These are phyloP conservation scores for Lachancea quebecensis DNA, from an alignment of 805 yeast genomes.

Conservation along the genomic window DNA sequence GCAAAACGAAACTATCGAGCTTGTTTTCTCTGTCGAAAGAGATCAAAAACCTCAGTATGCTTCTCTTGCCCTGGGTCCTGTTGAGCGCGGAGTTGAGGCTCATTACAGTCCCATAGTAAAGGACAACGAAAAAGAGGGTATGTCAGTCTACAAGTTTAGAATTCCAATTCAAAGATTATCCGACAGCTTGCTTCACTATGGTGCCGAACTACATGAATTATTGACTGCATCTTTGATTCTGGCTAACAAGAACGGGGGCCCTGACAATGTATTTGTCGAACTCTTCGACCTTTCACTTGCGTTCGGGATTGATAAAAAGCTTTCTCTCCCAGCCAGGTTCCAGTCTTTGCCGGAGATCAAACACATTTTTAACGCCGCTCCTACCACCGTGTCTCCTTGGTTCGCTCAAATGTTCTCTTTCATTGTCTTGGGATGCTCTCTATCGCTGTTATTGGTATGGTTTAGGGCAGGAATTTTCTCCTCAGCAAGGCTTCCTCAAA, in stretches of 20 bases:
- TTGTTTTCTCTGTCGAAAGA: conserved; percentile 15
- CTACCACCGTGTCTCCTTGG: conserved; percentile 43
- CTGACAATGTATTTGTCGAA: conserved; percentile 14
- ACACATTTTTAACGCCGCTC: conserved; percentile 53
- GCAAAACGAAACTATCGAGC: conserved; percentile 15
- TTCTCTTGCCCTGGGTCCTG: conserved; percentile 22
- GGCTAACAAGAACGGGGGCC: conserved; percentile 10
- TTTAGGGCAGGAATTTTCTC: conserved; percentile 21
- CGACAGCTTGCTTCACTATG: conserved; percentile 16
- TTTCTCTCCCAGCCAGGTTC: conserved; percentile 23
- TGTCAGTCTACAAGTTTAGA: conserved; percentile 13
- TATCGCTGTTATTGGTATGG: conserved; percentile 43
- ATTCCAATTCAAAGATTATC: conserved; percentile 8
- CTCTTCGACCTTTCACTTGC: conserved; percentile 17
- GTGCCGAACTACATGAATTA: conserved; percentile 12
- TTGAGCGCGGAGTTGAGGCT: conserved; percentile 20
- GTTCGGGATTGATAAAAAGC: conserved; percentile 6
- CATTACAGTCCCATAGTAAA: conserved; percentile 16
- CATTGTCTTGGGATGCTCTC: conserved; percentile 36
- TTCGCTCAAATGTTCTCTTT: conserved; percentile 48
- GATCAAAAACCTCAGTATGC: conserved; percentile 18
- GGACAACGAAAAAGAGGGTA: conserved; percentile 15
- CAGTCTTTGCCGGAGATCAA: conserved; percentile 54
- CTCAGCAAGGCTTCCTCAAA: conserved; percentile 22
- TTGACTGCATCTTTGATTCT: conserved; percentile 19